A percentile compares a stretch with the other conserved stretches of the same genome.
Conservation (phyloP, 2,329 filamentous ascomycete species). For the Neofusicoccum parvum region DNA sequence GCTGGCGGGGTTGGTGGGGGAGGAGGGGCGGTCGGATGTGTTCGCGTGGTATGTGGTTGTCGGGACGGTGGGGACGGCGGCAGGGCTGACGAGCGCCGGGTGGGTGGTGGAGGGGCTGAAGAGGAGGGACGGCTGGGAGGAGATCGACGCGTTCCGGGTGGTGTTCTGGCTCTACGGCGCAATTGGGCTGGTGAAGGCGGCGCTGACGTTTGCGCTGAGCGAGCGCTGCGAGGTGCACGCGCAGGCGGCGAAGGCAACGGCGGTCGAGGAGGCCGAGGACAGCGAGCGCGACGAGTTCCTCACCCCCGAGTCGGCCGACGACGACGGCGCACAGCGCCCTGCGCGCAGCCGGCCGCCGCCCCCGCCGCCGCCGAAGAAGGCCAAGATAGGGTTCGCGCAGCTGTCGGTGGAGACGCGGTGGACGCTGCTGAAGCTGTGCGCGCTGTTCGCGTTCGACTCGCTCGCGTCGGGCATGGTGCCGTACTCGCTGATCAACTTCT, state of each 20-base stretch:
- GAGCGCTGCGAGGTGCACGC: conserved; percentile 37
- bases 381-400: conserved; percentile 46
- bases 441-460: conserved; percentile 69
- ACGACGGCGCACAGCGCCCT: conserved; percentile 23
- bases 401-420: conserved; percentile 60
- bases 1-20: conserved; percentile 39
- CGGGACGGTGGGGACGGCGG: conserved; percentile 40
- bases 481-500: conserved; percentile 55
- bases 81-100: conserved; percentile 38
- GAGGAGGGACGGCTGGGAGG: conserved; percentile 36
- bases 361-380: not conserved
- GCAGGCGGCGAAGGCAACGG: not conserved
- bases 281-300: conserved; percentile 27
- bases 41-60: conserved; percentile 45
- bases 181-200: conserved; percentile 43
- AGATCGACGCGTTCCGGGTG: conserved; percentile 41
- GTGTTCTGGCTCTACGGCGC: conserved; percentile 48
- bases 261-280: conserved; percentile 30
- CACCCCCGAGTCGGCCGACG: conserved; percentile 14
- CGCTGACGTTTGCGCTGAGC: conserved; percentile 44
- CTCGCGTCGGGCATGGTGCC: conserved; percentile 71
- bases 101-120: conserved; percentile 39
- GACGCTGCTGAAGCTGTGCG: conserved; percentile 63
- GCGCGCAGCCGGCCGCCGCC: too few species aligned
- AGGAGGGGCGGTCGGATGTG: conserved; percentile 36